Percentiles rank a stretch among this genome's conserved stretches.
phyloP scores from a whole-genome alignment of 1,284 basidiomycete species.

The Amylostereum areolatum region DNA sequence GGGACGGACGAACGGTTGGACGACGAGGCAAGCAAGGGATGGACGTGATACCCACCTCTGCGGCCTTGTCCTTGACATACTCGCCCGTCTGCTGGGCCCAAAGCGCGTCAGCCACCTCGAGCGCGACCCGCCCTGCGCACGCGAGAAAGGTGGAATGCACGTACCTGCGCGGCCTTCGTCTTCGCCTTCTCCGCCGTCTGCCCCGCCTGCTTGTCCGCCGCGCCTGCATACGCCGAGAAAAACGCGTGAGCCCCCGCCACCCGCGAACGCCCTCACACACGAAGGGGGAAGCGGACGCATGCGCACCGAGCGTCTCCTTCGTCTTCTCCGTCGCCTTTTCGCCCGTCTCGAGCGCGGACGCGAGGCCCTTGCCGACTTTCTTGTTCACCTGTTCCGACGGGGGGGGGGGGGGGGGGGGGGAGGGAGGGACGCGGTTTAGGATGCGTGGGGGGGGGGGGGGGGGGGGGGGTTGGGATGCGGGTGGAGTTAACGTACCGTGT shows the following conservation, averaged over 20 bases:
- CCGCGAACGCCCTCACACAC: background rate
- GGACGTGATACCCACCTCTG: constrained; percentile 31
- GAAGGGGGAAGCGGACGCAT: no score
- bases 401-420: background rate
- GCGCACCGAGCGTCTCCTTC: constrained; percentile 50
- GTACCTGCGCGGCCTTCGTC: no score
- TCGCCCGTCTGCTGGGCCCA: no score
- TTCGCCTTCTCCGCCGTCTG: constrained; percentile 29
- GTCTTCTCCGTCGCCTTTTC: constrained; percentile 50
- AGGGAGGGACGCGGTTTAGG: background rate
- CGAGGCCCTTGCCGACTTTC: constrained; percentile 52
- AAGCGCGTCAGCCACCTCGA: no score
- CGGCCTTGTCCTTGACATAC: constrained; percentile 34
- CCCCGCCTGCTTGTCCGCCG: constrained; percentile 28
- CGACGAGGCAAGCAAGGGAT: background rate
- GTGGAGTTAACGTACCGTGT: constrained; percentile 40
- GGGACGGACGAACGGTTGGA: background rate
- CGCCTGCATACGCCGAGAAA: constrained; percentile 14
- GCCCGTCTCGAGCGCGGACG: constrained; percentile 58
- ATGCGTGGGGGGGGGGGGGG: no score
- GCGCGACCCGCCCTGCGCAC: no score
- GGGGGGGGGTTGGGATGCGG: no score
- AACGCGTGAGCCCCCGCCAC: background rate
- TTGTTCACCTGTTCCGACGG: constrained; percentile 47
- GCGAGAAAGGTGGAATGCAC: no score